Percentiles rank a stretch among this genome's conserved stretches.
Conservation (phyloP, 2,329 filamentous ascomycete genomes). For the Raffaelea arxii region DNA sequence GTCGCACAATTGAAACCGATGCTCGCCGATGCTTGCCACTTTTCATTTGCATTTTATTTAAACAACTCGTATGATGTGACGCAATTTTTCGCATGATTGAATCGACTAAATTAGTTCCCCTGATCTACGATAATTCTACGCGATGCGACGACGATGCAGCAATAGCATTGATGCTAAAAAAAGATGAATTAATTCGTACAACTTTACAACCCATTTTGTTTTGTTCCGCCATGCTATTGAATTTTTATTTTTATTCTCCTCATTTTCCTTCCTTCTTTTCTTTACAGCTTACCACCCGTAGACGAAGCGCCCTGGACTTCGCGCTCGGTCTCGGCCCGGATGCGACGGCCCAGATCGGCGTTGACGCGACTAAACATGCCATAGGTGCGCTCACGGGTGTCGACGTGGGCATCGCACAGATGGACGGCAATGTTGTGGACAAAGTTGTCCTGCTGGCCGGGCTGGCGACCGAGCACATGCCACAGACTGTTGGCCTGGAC, state of each 20-base stretch:
- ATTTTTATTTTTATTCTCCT: background rate
- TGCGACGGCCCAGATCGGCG: conserved; percentile 37
- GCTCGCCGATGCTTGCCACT: too few species aligned
- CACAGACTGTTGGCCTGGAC: conserved; percentile 38
- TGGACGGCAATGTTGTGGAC: conserved; percentile 49
- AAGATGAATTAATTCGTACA: too few species aligned
- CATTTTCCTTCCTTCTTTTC: background rate
- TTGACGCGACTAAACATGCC: conserved; percentile 52
- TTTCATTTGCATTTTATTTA: too few species aligned
- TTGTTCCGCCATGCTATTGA: background rate
- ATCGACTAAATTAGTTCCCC: too few species aligned
- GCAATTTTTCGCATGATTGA: too few species aligned
- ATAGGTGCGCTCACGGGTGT: conserved; percentile 48
- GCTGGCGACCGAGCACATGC: conserved; percentile 34
- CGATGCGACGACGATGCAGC: too few species aligned
- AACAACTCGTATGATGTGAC: too few species aligned
- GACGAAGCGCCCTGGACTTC: conserved; percentile 14
- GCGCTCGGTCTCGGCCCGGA: conserved; percentile 44
- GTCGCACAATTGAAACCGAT: too few species aligned
- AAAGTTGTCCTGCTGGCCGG: conserved; percentile 52
- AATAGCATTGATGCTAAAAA: background rate
- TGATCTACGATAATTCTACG: too few species aligned
- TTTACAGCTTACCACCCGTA: background rate
- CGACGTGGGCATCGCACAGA: conserved; percentile 40
- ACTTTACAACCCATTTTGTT: background rate